Evolutionary conservation across 139 green algal genomes (phyloP), one percentile per base, ranked within the genome.

Genomic region (Monoraphidium neglectum): DNA sequence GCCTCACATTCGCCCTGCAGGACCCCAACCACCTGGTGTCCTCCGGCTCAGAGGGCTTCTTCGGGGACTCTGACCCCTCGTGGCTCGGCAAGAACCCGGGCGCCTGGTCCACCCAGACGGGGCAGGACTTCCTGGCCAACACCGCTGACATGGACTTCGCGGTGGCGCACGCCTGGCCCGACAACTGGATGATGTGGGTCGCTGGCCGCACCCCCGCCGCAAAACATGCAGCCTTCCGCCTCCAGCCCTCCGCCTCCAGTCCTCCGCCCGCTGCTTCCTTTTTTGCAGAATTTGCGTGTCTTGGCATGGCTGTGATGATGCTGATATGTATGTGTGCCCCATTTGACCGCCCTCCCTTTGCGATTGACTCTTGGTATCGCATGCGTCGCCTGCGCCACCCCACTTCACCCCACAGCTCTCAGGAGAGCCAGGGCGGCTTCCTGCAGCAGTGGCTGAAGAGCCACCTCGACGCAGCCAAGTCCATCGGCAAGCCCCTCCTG

Each of bases 81-180:
- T 23, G n/a, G 54, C 23, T 30, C 35, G 46, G 49, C 40, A 53
- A 71, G 62, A 87, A 85, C 67, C 85, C 82, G 12, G 72, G 71
- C 13, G 63, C 68, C 30, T 94, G 90, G 90, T 80, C 87, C 0
- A 18, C 54, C 0, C 57, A 84, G 18, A 88, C 80, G 0, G 90
- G 90, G 3, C 90, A 94, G 73, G 83, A 94, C 84, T 94, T 93
- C 72, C 70, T 83, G 1, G 35, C 40, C 16, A 87, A 94, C 77
- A 62, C 74, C 32, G 30, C 53, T 0, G 37, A 62, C 72, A 92
- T 94, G 35, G 90, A 94, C 80, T 94, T 93, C 62, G 77, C 65
- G 2, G 82, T 76, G 47, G 75, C 89, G 63, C 89, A 94, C 68
- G 72, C 84, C 36, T 94, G 89, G 89, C 86, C 86, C 33, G 84